Percentiles rank a stretch among this genome's conserved stretches.
phyloP scores from a whole-genome alignment of 1,284 basidiomycete species.

The Rhodotorula sp. region DNA sequence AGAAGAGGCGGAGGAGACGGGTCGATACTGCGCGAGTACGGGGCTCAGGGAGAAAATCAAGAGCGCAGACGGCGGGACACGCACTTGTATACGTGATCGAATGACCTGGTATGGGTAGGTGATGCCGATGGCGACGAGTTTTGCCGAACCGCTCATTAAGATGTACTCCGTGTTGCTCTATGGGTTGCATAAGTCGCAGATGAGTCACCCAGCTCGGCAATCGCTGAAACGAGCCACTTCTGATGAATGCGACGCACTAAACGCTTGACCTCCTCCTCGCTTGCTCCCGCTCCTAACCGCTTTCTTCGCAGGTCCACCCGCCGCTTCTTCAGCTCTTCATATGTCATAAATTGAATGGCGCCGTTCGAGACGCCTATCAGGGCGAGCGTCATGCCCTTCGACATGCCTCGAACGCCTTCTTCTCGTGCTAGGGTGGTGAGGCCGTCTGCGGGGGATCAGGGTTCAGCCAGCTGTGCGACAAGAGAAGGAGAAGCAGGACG shows the following conservation, averaged over 20 bases:
- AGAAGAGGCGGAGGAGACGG: not conserved
- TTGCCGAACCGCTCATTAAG: conserved; percentile 84
- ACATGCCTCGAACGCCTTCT: conserved; percentile 79
- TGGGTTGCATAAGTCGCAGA: too few species aligned
- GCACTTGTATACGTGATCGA: conserved; percentile 85
- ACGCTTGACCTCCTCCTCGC: conserved; percentile 69
- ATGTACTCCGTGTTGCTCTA: conserved; percentile 92
- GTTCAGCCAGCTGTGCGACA: not conserved
- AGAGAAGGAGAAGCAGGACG: conserved; percentile 46
- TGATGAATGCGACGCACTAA: conserved; percentile 59
- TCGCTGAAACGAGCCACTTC: not conserved
- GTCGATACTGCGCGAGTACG: conserved; percentile 6
- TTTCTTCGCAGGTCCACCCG: conserved; percentile 60
- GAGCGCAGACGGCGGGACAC: conserved; percentile 38
- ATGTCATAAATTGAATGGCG: conserved; percentile 92
- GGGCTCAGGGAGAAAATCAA: not conserved
- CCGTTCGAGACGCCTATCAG: conserved; percentile 93
- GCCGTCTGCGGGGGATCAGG: conserved; percentile 60
- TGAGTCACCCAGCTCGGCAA: too few species aligned
- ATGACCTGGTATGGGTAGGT: conserved; percentile 99
- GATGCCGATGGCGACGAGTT: conserved; percentile 74
- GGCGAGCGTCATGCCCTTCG: conserved; percentile 82
- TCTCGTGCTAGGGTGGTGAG: conserved; percentile 55
- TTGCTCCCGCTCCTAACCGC: conserved; percentile 52
- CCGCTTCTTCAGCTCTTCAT: conserved; percentile 93